Evolutionary conservation across 805 yeast species (phyloP).

Genomic region (Tetrapisispora fleetii): DNA sequence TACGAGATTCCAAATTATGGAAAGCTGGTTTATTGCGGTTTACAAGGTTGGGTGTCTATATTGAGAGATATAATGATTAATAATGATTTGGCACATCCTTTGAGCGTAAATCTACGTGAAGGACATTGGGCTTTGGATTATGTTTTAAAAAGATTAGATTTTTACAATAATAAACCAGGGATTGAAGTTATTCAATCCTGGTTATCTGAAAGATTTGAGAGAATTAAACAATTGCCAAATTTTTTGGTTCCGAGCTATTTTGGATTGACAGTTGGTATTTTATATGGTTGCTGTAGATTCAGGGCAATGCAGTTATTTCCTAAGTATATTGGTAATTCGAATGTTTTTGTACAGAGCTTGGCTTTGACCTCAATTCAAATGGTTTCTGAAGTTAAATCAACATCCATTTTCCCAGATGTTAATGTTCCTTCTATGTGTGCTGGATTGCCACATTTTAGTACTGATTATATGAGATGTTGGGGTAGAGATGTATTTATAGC

Average conservation of each 20-base stretch:
- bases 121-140: constrained; percentile 90
- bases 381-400: constrained; percentile 63
- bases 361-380: constrained; percentile 80
- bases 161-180: constrained; percentile 40
- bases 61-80: constrained; percentile 49
- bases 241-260: constrained; percentile 82
- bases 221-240: constrained; percentile 59
- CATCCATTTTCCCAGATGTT: constrained; percentile 61
- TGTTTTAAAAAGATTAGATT: constrained; percentile 48
- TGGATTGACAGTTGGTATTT: constrained; percentile 68
- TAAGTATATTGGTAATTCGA: constrained; percentile 44
- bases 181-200: constrained; percentile 52
- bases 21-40: constrained; percentile 70
- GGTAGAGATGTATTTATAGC: constrained; percentile 94
- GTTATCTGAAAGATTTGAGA: constrained; percentile 55
- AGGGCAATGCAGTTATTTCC: constrained; percentile 53
- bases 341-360: constrained; percentile 67
- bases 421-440: constrained; percentile 80
- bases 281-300: constrained; percentile 72
- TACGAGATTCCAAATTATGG: constrained; percentile 73
- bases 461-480: constrained; percentile 94
- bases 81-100: constrained; percentile 77
- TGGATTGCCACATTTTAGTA: constrained; percentile 89
- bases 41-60: constrained; percentile 84
- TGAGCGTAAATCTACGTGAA: constrained; percentile 67